Percentiles rank a stretch among this genome's conserved stretches.
phyloP scores from a whole-genome alignment of 2,329 filamentous ascomycete genomes.

The Sporothrix variecibatus region DNA sequence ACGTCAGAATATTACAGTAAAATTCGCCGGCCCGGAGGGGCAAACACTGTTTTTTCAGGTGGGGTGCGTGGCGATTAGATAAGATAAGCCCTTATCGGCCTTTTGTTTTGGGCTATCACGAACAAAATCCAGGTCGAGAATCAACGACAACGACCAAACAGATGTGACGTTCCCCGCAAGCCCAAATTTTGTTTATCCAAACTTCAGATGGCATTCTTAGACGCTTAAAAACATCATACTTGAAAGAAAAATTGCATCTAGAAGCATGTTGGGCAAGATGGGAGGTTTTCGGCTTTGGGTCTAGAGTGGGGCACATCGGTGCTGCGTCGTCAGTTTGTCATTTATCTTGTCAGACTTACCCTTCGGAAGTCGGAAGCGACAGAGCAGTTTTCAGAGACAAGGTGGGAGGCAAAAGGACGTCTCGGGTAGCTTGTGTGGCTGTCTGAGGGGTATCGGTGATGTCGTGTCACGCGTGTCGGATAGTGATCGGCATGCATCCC shows the following conservation, averaged over 20 bases:
- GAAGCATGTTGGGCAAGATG: neutral
- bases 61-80: conserved; percentile 26
- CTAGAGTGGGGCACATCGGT: neutral
- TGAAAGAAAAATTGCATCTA: neutral
- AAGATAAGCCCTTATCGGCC: conserved; percentile 22
- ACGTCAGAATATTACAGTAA: conserved; percentile 3
- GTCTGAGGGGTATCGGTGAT: neutral
- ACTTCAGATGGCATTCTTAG: no score
- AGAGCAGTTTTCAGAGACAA: neutral
- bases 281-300: neutral
- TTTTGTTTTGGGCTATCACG: conserved; percentile 3
- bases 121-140: neutral
- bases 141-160: neutral
- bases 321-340: neutral
- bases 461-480: conserved; percentile 6
- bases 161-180: neutral
- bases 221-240: neutral
- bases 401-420: neutral
- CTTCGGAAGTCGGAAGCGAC: neutral
- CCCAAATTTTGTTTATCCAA: no score
- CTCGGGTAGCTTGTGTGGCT: neutral
- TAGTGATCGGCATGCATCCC: conserved; percentile 11
- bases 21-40: conserved; percentile 22
- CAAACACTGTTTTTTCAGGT: conserved; percentile 20
- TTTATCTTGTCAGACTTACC: no score